phyloP scores from a whole-genome alignment of 2,329 filamentous ascomycete genomes.

The Trichoderma lentiforme region DNA sequence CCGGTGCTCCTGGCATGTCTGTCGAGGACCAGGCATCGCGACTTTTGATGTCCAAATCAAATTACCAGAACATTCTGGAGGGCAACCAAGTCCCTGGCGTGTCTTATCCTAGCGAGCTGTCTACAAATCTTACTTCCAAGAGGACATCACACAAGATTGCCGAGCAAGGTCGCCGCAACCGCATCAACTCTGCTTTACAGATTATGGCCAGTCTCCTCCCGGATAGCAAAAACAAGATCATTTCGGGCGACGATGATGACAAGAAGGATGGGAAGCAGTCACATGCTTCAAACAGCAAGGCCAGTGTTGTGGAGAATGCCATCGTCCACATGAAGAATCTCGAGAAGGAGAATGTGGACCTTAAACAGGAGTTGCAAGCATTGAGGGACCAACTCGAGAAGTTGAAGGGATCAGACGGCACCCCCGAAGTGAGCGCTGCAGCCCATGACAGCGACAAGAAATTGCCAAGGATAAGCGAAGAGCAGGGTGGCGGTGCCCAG shows the following conservation, averaged over 20 bases:
- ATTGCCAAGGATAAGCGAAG: conserved; percentile 4
- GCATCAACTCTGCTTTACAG: conserved; percentile 90
- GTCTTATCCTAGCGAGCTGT: conserved; percentile 84
- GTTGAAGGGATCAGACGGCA: conserved; percentile 20
- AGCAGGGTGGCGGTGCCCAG: neutral
- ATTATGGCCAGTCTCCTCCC: conserved; percentile 90
- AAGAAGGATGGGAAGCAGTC: conserved; percentile 47
- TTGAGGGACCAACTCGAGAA: conserved; percentile 33
- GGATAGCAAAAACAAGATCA: conserved; percentile 40
- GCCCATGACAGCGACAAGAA: neutral
- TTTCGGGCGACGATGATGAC: conserved; percentile 42
- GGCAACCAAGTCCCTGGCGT: conserved; percentile 88
- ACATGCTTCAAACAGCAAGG: conserved; percentile 76
- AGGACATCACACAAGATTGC: conserved; percentile 97
- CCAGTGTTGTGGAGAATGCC: conserved; percentile 93
- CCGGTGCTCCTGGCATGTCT: conserved; percentile 52
- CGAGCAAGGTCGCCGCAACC: conserved; percentile 90
- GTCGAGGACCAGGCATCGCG: conserved; percentile 63
- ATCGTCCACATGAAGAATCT: conserved; percentile 92
- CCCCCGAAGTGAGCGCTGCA: neutral
- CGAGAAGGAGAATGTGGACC: conserved; percentile 67
- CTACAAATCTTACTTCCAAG: conserved; percentile 92
- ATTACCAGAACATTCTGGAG: conserved; percentile 96
- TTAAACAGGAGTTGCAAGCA: conserved; percentile 57
- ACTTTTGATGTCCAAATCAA: conserved; percentile 88